A percentile compares a stretch with the other conserved stretches of the same genome.
Conservation (phyloP, 768 basidiomycete genomes). For the Pleurotus citrinopileatus region DNA sequence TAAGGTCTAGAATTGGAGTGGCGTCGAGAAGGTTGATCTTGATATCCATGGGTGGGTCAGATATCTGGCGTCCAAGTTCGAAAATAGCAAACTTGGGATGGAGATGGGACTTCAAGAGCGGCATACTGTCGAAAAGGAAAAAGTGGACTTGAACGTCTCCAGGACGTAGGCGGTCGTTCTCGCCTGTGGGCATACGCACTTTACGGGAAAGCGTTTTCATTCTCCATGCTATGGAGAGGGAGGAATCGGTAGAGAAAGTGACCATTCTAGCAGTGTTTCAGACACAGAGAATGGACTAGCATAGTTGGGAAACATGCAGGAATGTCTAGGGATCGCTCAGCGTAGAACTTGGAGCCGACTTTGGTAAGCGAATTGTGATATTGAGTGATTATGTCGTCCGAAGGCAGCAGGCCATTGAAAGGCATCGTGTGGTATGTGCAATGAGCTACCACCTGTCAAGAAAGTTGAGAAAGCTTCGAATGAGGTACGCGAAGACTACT, state of each 20-base stretch:
- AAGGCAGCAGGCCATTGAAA: no score
- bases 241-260: not conserved
- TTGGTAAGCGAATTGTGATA: not conserved
- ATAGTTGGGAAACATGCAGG: not conserved
- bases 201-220: no score
- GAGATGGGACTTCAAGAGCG: constrained; percentile 13
- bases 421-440: no score
- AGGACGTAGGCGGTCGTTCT: not conserved
- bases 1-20: not conserved
- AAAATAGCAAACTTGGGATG: constrained; percentile 18
- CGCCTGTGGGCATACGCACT: not conserved
- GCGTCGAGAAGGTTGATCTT: not conserved
- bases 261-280: not conserved
- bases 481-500: no score
- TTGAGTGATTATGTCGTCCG: no score
- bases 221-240: no score
- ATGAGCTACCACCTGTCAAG: no score
- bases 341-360: not conserved
- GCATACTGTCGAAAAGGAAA: constrained; percentile 12
- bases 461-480: no score
- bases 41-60: not conserved
- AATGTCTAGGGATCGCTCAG: not conserved
- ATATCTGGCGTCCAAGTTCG: constrained; percentile 16
- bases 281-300: not conserved
- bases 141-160: not conserved